phyloP scores from a whole-genome alignment of 192 early-diverging fungal genomes.

The Gamsiella multidivaricata region DNA sequence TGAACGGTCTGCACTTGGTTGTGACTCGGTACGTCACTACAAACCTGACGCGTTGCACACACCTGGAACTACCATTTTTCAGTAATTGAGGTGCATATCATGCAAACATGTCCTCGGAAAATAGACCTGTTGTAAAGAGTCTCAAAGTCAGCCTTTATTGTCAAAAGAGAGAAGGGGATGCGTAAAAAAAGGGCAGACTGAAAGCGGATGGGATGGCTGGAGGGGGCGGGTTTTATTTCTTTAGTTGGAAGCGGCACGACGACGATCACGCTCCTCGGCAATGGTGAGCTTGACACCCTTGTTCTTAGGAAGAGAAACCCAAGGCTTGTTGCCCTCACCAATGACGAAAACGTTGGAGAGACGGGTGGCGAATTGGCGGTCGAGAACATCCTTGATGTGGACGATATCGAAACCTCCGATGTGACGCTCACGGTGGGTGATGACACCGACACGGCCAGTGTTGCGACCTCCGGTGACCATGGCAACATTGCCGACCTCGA shows the following conservation, averaged over 20 bases:
- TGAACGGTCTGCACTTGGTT: too few relatives aligned
- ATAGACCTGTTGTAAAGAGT: not conserved
- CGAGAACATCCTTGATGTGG: conserved; percentile 97
- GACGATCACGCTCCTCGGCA: conserved; percentile 96
- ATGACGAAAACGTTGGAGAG: conserved; percentile 94
- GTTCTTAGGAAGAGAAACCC: conserved; percentile 98
- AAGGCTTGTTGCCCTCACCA: conserved; percentile 87
- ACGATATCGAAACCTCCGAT: conserved; percentile 98
- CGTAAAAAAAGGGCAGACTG: not conserved
- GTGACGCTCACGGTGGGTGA: conserved; percentile 97
- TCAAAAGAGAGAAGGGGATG: conserved; percentile 2
- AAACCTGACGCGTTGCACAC: too few relatives aligned
- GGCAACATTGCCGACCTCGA: conserved; percentile 95
- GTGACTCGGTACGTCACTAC: too few relatives aligned
- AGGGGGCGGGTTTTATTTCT: conserved; percentile 9
- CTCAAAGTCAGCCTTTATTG: conserved; percentile 18
- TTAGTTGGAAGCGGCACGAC: conserved; percentile 50
- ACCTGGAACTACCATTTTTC: too few relatives aligned
- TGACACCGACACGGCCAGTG: conserved; percentile 97
- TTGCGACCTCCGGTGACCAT: conserved; percentile 99
- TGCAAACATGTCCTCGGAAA: too few relatives aligned
- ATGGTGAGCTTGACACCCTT: conserved; percentile 99
- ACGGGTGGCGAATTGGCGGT: conserved; percentile 98
- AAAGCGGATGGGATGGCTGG: conserved; percentile 3
- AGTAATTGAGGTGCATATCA: not conserved